These are phyloP conservation scores for Meira miltonrushii DNA, from an alignment of 1,284 basidiomycete species.

Conservation along the genomic window DNA sequence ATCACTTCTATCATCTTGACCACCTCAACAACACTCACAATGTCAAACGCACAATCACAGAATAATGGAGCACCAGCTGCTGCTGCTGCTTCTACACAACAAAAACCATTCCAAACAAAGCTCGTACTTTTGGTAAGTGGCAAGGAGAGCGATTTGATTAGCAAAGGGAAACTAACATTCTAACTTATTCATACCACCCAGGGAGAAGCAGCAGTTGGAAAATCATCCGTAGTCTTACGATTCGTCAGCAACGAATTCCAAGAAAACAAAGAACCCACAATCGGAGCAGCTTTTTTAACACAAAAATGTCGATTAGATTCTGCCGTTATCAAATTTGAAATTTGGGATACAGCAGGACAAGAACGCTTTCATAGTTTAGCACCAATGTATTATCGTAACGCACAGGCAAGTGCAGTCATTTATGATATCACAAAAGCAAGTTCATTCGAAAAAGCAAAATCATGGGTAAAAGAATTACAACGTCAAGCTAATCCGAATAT, in stretches of 20 bases:
- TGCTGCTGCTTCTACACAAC: slow-evolving; percentile 26
- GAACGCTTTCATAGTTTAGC: slow-evolving; percentile 90
- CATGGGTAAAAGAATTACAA: slow-evolving; percentile 99
- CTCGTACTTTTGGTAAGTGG: slow-evolving; percentile 42
- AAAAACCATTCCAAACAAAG: slow-evolving; percentile 51
- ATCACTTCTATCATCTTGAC: not conserved
- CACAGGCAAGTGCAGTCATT: slow-evolving; percentile 94
- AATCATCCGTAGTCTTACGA: slow-evolving; percentile 96
- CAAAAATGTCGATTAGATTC: slow-evolving; percentile 63
- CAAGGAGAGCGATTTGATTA: slow-evolving; percentile 12
- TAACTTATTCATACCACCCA: slow-evolving; percentile 42
- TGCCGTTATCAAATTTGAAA: slow-evolving; percentile 80
- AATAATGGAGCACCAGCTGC: slow-evolving; percentile 11
- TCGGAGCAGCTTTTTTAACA: slow-evolving; percentile 77
- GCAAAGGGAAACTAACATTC: not conserved
- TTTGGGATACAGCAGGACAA: slow-evolving; percentile 93
- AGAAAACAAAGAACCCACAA: slow-evolving; percentile 95
- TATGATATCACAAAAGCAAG: slow-evolving; percentile 88
- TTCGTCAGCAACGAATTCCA: slow-evolving; percentile 95
- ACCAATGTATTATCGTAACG: slow-evolving; percentile 98
- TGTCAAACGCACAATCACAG: not conserved
- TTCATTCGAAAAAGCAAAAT: slow-evolving; percentile 97
- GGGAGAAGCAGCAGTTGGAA: slow-evolving; percentile 94
- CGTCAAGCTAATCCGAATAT: slow-evolving; percentile 98
- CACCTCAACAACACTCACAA: not conserved